A percentile compares a stretch with the other conserved stretches of the same genome.
phyloP scores from a whole-genome alignment of 495 filamentous ascomycete genomes.

The Aspergillus affinis region DNA sequence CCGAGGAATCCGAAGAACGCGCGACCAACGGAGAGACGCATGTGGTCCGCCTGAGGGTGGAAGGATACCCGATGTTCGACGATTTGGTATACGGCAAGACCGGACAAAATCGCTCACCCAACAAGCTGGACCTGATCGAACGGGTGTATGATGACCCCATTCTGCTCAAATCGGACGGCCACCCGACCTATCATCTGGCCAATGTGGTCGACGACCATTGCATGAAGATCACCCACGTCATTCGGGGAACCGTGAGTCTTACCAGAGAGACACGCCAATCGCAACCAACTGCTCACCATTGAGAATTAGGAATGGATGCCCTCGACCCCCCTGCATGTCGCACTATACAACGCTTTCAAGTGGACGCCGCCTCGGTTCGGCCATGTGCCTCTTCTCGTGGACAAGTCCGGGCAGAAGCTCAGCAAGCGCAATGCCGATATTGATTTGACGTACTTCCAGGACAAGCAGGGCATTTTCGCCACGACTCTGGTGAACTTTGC shows the following conservation, averaged over 20 bases:
- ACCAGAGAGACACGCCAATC: not conserved
- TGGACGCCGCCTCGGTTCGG: slow-evolving; percentile 84
- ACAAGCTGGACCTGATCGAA: slow-evolving; percentile 44
- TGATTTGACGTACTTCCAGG: slow-evolving; percentile 65
- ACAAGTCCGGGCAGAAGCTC: slow-evolving; percentile 74
- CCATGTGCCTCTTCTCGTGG: slow-evolving; percentile 83
- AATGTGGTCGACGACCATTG: slow-evolving; percentile 94
- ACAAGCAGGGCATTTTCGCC: slow-evolving; percentile 66
- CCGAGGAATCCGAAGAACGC: slow-evolving; percentile 65
- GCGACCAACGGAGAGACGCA: slow-evolving; percentile 67
- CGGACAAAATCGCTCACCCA: slow-evolving; percentile 46
- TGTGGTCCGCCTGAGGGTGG: slow-evolving; percentile 71
- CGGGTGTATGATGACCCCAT: slow-evolving; percentile 72
- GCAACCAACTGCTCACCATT: slow-evolving; percentile 5
- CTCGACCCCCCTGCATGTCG: slow-evolving; percentile 85
- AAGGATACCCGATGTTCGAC: slow-evolving; percentile 57
- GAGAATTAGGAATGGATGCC: slow-evolving; percentile 79
- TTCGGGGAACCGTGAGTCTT: slow-evolving; percentile 71
- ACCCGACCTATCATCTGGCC: slow-evolving; percentile 93
- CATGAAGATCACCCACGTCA: slow-evolving; percentile 95
- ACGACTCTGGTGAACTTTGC: slow-evolving; percentile 80
- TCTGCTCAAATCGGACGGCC: slow-evolving; percentile 84
- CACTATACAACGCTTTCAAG: slow-evolving; percentile 82
- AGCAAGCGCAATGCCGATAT: slow-evolving; percentile 82
- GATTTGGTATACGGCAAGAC: slow-evolving; percentile 79